Base-by-base conservation (phyloP, 805 yeast genomes). In the Candida pini region DNA sequence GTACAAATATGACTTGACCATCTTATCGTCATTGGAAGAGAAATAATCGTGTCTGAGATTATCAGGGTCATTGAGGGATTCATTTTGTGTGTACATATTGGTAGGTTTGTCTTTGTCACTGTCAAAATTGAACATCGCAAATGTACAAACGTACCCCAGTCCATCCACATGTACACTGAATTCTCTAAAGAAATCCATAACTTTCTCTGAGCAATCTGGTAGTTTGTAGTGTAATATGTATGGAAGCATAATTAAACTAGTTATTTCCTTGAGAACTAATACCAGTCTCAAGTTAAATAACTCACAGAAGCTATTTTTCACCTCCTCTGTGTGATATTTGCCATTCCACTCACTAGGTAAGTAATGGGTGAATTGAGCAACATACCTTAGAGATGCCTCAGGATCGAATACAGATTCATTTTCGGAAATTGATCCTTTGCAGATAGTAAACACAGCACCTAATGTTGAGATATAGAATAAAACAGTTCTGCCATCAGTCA, bases 161-260 rank as follows among this genome's bases (percentile, higher is more conserved):
- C 96, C 97, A 62, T 89, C 97, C 31, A 89, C 86, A 55, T 90
- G 92, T 9, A 88, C 79, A 9, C 95, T 79, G 46, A 76, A 81
- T 39, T 90, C 97, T 36, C 97, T 64, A 57, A 90, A 86, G 52
- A 92, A 92, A 53, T 92, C 97, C 21, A 92, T 74, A 29, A 92
- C 82, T 18, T 76, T 68, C 19, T 83, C 89, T 10, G 90, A 66
- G 18, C 77, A 70, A 33, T 71, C 70, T 3, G 96, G 87, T 18
- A 92, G 64, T 14, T 86, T 76, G 52, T 81, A 78, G 83, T 95
- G 88, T 14, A 92, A 62, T n/a, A 92, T 75, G 41, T 88, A 83
- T 1, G 98, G 99, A 1, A 95, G 81, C 45, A 90, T 58, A 1
- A 90, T 60, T 46, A 92, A 69, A 53, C 96, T 85, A 22, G 85